phyloP scores from a whole-genome alignment of 768 basidiomycete genomes.

The Porphyrellus cyaneotinctus region DNA sequence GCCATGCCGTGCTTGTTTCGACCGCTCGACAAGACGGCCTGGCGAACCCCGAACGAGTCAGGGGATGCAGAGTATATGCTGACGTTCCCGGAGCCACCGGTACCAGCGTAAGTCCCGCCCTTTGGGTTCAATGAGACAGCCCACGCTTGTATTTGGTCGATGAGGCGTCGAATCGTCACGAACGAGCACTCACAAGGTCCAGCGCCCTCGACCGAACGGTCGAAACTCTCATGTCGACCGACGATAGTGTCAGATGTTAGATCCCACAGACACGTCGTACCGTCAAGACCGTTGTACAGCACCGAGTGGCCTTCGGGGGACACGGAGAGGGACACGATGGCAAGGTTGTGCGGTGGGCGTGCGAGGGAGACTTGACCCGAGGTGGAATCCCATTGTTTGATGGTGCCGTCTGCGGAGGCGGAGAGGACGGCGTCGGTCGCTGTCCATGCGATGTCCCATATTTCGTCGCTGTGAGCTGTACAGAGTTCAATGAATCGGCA shows the following conservation, averaged over 20 bases:
- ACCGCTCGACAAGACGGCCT: constrained; percentile 58
- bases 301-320: constrained; percentile 61
- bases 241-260: constrained; percentile 55
- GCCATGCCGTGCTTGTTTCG: constrained; percentile 75
- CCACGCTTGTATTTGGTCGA: constrained; percentile 54
- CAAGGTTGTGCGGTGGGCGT: constrained; percentile 75
- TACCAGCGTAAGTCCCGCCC: constrained; percentile 69
- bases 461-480: constrained; percentile 71
- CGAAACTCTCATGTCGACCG: constrained; percentile 72
- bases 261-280: constrained; percentile 74
- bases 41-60: constrained; percentile 63
- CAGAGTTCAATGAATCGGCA: constrained; percentile 1
- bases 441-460: constrained; percentile 79
- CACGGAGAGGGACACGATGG: constrained; percentile 76
- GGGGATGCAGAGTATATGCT: constrained; percentile 66
- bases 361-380: constrained; percentile 60
- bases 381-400: constrained; percentile 67
- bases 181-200: constrained; percentile 60
- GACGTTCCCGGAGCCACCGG: constrained; percentile 68
- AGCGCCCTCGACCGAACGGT: constrained; percentile 47
- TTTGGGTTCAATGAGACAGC: constrained; percentile 77
- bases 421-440: constrained; percentile 60
- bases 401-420: constrained; percentile 72
- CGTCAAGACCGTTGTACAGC: constrained; percentile 81
- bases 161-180: not conserved